Evolutionary conservation across 441 rosid species (phyloP).

Genomic region (Viola pubescens): DNA sequence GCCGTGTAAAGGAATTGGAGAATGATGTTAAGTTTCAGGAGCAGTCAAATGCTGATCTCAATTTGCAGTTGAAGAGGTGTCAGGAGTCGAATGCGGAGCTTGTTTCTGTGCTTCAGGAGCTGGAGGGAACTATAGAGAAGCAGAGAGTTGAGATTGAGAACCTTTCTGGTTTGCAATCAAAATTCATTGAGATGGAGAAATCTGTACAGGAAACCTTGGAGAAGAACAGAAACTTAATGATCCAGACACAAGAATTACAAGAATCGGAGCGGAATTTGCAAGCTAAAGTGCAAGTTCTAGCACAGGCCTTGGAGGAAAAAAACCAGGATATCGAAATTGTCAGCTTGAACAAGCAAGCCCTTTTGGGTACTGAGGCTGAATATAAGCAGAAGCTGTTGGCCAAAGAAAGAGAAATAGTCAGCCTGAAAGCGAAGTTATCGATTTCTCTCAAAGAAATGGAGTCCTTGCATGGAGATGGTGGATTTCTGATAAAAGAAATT

Average conservation of each 20-base stretch:
- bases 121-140: conserved; percentile 43
- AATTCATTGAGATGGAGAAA: conserved; percentile 24
- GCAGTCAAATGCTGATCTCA: conserved; percentile 36
- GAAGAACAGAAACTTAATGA: conserved; percentile 23
- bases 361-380: conserved; percentile 19
- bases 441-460: conserved; percentile 15
- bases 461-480: conserved; percentile 9
- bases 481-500: conserved; percentile 26
- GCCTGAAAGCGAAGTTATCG: conserved; percentile 26
- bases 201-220: conserved; percentile 19
- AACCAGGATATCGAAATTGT: conserved; percentile 10
- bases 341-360: conserved; percentile 6
- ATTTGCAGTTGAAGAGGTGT: conserved; percentile 46
- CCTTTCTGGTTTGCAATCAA: conserved; percentile 21
- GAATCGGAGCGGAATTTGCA: conserved; percentile 39
- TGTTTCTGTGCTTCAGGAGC: conserved; percentile 52
- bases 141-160: conserved; percentile 42
- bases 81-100: conserved; percentile 60
- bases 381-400: conserved; percentile 21
- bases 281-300: conserved; percentile 31
- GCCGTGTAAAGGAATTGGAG: conserved; percentile 35
- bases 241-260: conserved; percentile 27
- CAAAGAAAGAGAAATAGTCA: conserved; percentile 27
- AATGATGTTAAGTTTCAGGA: conserved; percentile 44
- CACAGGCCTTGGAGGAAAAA: conserved; percentile 27